A percentile compares a stretch with the other conserved stretches of the same genome.
phyloP scores from a whole-genome alignment of 306 rosid species.

The Calophaca sinica region DNA sequence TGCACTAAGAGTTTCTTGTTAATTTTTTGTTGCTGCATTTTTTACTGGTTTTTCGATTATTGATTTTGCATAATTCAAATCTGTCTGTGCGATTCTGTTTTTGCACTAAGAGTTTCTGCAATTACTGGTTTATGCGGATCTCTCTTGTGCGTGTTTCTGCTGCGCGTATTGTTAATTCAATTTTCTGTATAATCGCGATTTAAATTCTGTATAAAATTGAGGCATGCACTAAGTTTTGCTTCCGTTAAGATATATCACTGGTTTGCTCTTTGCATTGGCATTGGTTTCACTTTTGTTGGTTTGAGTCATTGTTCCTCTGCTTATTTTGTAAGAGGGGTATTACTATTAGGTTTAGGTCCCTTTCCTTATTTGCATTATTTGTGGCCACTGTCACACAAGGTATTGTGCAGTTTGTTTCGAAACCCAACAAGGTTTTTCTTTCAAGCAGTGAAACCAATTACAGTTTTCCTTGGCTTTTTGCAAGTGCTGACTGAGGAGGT shows the following conservation, averaged over 20 bases:
- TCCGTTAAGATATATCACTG: conserved; percentile 36
- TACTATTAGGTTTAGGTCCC: conserved; percentile 23
- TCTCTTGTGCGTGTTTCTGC: too few species aligned
- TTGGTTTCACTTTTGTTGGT: conserved; percentile 49
- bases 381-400: conserved; percentile 31
- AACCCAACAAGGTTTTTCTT: conserved; percentile 50
- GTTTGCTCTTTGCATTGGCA: conserved; percentile 47
- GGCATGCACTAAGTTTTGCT: too few species aligned
- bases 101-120: too few species aligned
- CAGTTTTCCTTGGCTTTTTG: conserved; percentile 39
- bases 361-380: conserved; percentile 45
- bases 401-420: conserved; percentile 51
- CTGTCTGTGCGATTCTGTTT: too few species aligned
- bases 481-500: conserved; percentile 41
- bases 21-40: too few species aligned
- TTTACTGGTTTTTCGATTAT: too few species aligned
- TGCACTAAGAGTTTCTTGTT: too few species aligned
- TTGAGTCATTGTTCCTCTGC: conserved; percentile 39
- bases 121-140: too few species aligned
- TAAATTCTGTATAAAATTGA: too few species aligned
- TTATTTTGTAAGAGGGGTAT: conserved; percentile 35
- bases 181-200: too few species aligned
- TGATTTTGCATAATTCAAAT: too few species aligned
- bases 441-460: conserved; percentile 31
- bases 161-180: too few species aligned